Evolutionary conservation across 139 green algal species (phyloP).

Genomic region (Chlorella sp.): DNA sequence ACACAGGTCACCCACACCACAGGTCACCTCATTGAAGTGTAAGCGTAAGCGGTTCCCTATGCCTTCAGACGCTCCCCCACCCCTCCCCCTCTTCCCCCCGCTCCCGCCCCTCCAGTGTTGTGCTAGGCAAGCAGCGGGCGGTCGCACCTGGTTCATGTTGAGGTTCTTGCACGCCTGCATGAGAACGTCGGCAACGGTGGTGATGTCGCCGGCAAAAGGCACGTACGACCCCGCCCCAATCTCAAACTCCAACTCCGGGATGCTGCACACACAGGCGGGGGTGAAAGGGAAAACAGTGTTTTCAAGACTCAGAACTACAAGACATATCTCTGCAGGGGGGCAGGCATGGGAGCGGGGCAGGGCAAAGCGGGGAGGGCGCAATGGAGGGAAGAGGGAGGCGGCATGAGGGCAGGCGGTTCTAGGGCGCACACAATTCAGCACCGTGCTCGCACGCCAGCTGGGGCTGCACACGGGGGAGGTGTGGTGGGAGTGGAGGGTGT

Average conservation of each 20-base stretch:
- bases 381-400: neutral
- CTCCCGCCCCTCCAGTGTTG: neutral
- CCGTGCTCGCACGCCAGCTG: too few species aligned
- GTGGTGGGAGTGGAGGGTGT: too few species aligned
- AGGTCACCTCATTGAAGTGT: too few species aligned
- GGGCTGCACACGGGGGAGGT: too few species aligned
- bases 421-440: too few species aligned
- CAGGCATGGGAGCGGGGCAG: neutral
- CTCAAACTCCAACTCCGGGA: constrained; percentile 81
- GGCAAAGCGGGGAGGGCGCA: neutral
- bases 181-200: constrained; percentile 3
- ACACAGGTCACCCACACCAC: too few species aligned
- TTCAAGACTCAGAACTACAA: too few species aligned
- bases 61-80: neutral
- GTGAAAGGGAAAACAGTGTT: neutral
- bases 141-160: constrained; percentile 26
- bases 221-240: constrained; percentile 63
- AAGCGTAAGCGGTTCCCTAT: too few species aligned
- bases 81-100: too few species aligned
- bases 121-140: too few species aligned
- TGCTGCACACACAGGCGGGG: neutral
- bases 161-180: constrained; percentile 39
- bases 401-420: too few species aligned
- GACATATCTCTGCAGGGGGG: too few species aligned
- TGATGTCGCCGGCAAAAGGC: constrained; percentile 37